Evolutionary conservation across 495 filamentous ascomycete species (phyloP).

Genomic region (Platismatia glauca): DNA sequence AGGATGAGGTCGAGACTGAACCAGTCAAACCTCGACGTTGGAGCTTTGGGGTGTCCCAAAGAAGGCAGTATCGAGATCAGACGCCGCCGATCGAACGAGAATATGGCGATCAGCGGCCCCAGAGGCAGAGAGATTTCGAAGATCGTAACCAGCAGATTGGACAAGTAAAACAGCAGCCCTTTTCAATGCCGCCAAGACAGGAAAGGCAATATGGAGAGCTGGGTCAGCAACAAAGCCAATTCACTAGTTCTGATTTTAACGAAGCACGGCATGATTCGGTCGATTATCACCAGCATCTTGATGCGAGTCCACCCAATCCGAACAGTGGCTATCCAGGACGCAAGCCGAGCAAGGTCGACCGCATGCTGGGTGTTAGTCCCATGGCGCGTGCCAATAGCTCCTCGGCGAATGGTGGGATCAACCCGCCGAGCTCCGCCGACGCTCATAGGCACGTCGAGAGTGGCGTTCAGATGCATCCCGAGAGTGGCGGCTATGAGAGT

Average conservation of each 20-base stretch:
- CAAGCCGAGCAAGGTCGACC: constrained; percentile 19
- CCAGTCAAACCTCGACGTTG: constrained; percentile 16
- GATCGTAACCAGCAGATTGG: constrained; percentile 13
- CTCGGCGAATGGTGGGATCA: neutral
- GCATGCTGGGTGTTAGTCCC: constrained; percentile 17
- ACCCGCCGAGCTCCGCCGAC: neutral
- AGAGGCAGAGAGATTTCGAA: constrained; percentile 12
- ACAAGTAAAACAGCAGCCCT: constrained; percentile 1
- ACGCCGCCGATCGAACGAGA: constrained; percentile 13
- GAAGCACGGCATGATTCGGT: constrained; percentile 17
- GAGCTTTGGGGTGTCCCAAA: constrained; percentile 18
- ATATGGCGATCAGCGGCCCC: constrained; percentile 1
- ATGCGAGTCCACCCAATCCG: constrained; percentile 5
- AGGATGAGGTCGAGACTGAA: constrained; percentile 6
- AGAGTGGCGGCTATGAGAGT: constrained; percentile 2
- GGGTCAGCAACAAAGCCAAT: neutral
- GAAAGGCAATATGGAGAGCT: constrained; percentile 7
- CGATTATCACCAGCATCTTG: constrained; percentile 17
- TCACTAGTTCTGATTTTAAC: neutral
- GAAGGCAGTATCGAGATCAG: constrained; percentile 21
- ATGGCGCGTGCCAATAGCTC: neutral
- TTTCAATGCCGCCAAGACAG: constrained; percentile 12
- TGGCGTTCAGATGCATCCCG: neutral
- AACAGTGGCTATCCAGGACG: neutral
- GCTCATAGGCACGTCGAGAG: neutral